Percentiles rank a stretch among this genome's conserved stretches.
phyloP scores from a whole-genome alignment of 2,329 filamentous ascomycete genomes.

The Aspergillus sp. region DNA sequence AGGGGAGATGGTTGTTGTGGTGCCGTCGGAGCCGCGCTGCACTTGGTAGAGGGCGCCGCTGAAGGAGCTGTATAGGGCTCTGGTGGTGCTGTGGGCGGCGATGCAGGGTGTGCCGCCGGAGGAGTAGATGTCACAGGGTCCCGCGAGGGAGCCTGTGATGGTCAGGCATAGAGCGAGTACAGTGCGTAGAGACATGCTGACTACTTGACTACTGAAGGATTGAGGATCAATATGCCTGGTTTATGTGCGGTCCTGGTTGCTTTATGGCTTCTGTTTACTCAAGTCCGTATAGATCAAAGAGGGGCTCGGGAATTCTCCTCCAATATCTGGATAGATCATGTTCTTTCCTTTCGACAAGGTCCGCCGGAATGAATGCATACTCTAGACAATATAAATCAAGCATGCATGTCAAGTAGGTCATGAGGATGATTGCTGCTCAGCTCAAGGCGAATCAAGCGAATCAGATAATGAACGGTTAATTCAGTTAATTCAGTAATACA shows the following conservation, averaged over 20 bases:
- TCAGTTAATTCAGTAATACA: too few relatives aligned
- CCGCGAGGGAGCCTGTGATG: constrained; percentile 47
- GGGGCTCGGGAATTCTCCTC: background rate
- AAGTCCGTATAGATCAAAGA: background rate
- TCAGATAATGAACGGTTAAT: too few relatives aligned
- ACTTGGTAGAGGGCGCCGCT: constrained; percentile 60
- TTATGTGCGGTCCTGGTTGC: too few relatives aligned
- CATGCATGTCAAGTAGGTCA: too few relatives aligned
- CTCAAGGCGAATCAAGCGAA: too few relatives aligned
- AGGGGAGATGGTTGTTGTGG: constrained; percentile 52
- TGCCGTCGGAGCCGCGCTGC: constrained; percentile 52
- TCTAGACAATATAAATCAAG: too few relatives aligned
- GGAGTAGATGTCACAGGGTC: constrained; percentile 63
- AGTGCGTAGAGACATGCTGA: background rate
- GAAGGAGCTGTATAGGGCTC: constrained; percentile 59
- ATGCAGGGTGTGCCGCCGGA: constrained; percentile 62
- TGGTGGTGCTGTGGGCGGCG: constrained; percentile 65
- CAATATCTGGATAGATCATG: too few relatives aligned
- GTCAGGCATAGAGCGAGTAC: constrained; percentile 36
- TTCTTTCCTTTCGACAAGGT: too few relatives aligned
- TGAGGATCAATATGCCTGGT: too few relatives aligned
- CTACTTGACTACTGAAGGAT: background rate
- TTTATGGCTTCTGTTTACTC: too few relatives aligned
- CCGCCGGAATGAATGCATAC: too few relatives aligned
- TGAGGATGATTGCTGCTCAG: too few relatives aligned